These are phyloP conservation scores for Candida boidinii DNA, from an alignment of 805 yeast genomes.

Conservation along the genomic window DNA sequence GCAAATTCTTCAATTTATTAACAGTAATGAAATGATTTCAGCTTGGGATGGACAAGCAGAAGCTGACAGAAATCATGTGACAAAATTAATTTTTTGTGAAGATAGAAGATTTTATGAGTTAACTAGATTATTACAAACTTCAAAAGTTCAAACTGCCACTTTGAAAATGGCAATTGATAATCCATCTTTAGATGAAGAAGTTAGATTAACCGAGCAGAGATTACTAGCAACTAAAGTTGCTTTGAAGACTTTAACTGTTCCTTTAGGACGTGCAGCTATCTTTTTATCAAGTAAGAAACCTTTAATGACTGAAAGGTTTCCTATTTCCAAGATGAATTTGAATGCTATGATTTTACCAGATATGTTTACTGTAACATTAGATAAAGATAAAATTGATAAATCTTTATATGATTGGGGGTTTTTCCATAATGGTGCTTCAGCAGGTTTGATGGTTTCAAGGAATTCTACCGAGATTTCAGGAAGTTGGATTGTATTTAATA, in stretches of 20 bases:
- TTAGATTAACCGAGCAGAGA: constrained; percentile 43
- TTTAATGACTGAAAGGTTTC: constrained; percentile 75
- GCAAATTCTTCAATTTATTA: constrained; percentile 29
- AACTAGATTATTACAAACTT: constrained; percentile 61
- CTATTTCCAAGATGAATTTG: constrained; percentile 68
- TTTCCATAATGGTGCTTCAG: constrained; percentile 86
- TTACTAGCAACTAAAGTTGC: constrained; percentile 52
- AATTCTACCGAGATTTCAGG: constrained; percentile 68
- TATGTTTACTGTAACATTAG: constrained; percentile 50
- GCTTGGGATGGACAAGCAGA: constrained; percentile 71
- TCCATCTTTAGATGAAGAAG: constrained; percentile 31
- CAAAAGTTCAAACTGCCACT: constrained; percentile 49
- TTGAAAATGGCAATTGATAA: constrained; percentile 29
- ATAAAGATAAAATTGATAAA: constrained; percentile 42
- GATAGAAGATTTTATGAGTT: constrained; percentile 79
- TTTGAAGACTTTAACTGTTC: constrained; percentile 63
- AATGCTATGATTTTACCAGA: constrained; percentile 58
- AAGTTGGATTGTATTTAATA: constrained; percentile 86
- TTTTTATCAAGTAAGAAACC: constrained; percentile 65
- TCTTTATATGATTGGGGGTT: constrained; percentile 67
- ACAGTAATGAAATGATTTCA: constrained; percentile 36
- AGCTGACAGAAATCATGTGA: constrained; percentile 57
- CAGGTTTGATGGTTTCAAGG: constrained; percentile 67
- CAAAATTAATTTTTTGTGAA: constrained; percentile 61
- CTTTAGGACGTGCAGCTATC: constrained; percentile 72